A percentile compares a stretch with the other conserved stretches of the same genome.
phyloP scores from a whole-genome alignment of 768 basidiomycete genomes.

The Suillus clintonianus region DNA sequence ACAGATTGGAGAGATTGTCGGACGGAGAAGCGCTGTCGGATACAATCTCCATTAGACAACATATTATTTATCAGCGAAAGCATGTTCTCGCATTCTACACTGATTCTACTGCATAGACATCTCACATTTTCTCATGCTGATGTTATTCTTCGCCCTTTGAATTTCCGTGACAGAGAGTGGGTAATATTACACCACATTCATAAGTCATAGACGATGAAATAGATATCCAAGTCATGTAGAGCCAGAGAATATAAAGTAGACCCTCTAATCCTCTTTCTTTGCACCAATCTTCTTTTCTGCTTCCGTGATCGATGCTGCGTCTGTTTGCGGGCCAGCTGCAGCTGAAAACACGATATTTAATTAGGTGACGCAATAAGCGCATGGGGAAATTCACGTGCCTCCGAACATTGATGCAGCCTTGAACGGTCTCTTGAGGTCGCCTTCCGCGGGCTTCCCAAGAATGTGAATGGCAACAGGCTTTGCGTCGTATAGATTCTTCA shows the following conservation, averaged over 20 bases:
- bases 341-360: slow-evolving; percentile 29
- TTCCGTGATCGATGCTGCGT: slow-evolving; percentile 82
- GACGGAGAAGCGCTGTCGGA: slow-evolving; percentile 76
- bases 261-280: slow-evolving; percentile 74
- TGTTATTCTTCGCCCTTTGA: no score
- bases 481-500: slow-evolving; percentile 88
- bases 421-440: slow-evolving; percentile 90
- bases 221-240: background rate
- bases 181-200: background rate
- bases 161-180: background rate
- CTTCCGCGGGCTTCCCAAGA: slow-evolving; percentile 75
- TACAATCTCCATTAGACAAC: slow-evolving; percentile 63
- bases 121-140: background rate
- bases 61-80: background rate
- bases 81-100: background rate
- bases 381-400: slow-evolving; percentile 38
- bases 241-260: slow-evolving; percentile 4
- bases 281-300: slow-evolving; percentile 82
- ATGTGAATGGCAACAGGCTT: slow-evolving; percentile 84
- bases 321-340: slow-evolving; percentile 75
- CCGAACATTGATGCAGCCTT: slow-evolving; percentile 77
- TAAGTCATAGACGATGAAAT: background rate
- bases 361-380: background rate
- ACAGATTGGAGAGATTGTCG: slow-evolving; percentile 87
- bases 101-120: slow-evolving; percentile 1